phyloP scores from a whole-genome alignment of 179 eudicot species.

The Gypsophila paniculata region DNA sequence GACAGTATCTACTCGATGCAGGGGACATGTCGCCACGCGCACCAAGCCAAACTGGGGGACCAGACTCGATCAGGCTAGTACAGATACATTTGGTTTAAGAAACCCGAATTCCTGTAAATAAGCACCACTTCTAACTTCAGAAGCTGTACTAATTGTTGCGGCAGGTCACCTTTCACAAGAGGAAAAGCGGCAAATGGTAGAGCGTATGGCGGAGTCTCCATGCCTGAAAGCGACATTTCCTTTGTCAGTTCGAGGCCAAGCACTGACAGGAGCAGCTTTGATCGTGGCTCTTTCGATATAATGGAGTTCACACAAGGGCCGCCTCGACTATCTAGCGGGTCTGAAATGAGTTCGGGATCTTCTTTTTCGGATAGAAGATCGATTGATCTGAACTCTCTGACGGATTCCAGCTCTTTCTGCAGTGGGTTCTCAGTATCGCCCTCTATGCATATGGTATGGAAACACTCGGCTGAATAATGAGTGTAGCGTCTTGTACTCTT shows the following conservation, averaged over 20 bases:
- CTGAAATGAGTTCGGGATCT: slow-evolving; percentile 49
- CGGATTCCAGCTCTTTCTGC: slow-evolving; percentile 24
- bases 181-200: slow-evolving; percentile 56
- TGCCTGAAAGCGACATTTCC: slow-evolving; percentile 71
- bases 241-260: slow-evolving; percentile 72
- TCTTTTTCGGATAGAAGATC: slow-evolving; percentile 30
- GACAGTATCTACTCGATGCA: not conserved
- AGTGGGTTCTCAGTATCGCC: slow-evolving; percentile 32
- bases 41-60: not conserved
- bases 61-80: slow-evolving; percentile 30
- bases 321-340: slow-evolving; percentile 46
- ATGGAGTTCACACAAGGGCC: slow-evolving; percentile 35
- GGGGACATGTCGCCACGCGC: slow-evolving; percentile 23
- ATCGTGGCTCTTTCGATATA: slow-evolving; percentile 34
- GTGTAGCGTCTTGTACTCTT: too few relatives aligned
- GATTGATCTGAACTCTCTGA: slow-evolving; percentile 20
- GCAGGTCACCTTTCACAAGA: slow-evolving; percentile 79
- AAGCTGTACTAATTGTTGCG: not conserved
- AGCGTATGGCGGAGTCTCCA: slow-evolving; percentile 51
- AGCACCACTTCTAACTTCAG: not conserved
- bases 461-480: not conserved
- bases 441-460: slow-evolving; percentile 22
- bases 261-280: slow-evolving; percentile 36
- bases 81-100: not conserved
- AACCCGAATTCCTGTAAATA: not conserved